Evolutionary conservation across 2,329 filamentous ascomycete species (phyloP).

Genomic region (Apiospora kogelbergensis): DNA sequence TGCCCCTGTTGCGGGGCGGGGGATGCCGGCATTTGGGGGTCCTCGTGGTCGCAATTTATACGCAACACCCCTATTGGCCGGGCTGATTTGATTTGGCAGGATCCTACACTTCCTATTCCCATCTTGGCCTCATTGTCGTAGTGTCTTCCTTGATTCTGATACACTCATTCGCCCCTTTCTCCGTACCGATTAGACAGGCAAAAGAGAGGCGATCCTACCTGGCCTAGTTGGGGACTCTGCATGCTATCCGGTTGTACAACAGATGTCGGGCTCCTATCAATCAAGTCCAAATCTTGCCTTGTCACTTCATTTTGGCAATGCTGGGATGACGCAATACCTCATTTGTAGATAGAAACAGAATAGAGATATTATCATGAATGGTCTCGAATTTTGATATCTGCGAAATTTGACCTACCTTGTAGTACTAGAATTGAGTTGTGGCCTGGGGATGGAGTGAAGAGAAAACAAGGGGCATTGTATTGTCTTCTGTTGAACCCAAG

Average conservation of each 20-base stretch:
- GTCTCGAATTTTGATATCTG: too few relatives aligned
- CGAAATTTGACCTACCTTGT: too few relatives aligned
- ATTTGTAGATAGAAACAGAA: too few relatives aligned
- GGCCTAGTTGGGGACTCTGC: neutral
- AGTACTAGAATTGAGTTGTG: too few relatives aligned
- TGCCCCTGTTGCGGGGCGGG: neutral
- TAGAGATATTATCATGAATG: too few relatives aligned
- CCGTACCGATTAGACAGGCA: neutral
- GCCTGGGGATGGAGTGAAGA: too few relatives aligned
- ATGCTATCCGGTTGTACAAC: neutral
- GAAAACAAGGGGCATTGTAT: too few relatives aligned
- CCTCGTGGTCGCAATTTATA: neutral
- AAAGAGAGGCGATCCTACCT: neutral
- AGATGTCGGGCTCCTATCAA: neutral
- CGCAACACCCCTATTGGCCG: neutral
- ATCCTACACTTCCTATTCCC: neutral
- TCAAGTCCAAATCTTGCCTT: neutral
- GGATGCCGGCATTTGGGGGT: constrained; percentile 1
- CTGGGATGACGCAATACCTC: neutral
- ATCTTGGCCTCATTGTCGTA: neutral
- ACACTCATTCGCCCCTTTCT: neutral
- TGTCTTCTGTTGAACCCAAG: too few relatives aligned
- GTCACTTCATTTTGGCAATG: too few relatives aligned
- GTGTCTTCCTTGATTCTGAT: neutral
- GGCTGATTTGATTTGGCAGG: neutral